A percentile compares a stretch with the other conserved stretches of the same genome.
Conservation (phyloP, 441 rosid genomes). For the Gossypium lobatum region DNA sequence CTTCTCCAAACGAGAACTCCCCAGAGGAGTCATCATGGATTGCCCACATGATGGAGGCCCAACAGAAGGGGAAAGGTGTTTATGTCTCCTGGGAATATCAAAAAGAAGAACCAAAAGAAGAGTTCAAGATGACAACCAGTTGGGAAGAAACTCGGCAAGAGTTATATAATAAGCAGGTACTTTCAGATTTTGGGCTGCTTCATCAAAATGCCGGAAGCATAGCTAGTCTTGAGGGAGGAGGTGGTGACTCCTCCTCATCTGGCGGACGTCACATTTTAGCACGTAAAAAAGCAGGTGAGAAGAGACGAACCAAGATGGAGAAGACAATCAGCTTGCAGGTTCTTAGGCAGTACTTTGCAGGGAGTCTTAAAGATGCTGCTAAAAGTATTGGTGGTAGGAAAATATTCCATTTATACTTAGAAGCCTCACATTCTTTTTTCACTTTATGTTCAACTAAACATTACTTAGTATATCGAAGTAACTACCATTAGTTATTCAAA, state of each 20-base stretch:
- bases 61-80: conserved; percentile 42
- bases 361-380: conserved; percentile 93
- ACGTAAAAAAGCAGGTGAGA: conserved; percentile 42
- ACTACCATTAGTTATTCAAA: not conserved
- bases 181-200: conserved; percentile 30
- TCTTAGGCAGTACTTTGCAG: conserved; percentile 72
- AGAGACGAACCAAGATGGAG: conserved; percentile 60
- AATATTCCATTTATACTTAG: not conserved
- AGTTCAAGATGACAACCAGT: conserved; percentile 37
- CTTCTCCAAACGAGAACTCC: conserved; percentile 29
- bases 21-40: conserved; percentile 48
- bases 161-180: conserved; percentile 13
- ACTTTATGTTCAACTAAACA: not conserved
- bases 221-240: conserved; percentile 16
- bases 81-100: conserved; percentile 54
- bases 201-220: conserved; percentile 29
- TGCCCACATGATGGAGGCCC: conserved; percentile 42
- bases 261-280: conserved; percentile 23
- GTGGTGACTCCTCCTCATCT: conserved; percentile 25
- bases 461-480: not conserved
- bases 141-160: conserved; percentile 36
- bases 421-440: not conserved
- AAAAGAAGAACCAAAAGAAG: conserved; percentile 58
- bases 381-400: conserved; percentile 77
- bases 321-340: conserved; percentile 67